These are phyloP conservation scores for Lachnellula cervina DNA, from an alignment of 2,329 filamentous ascomycete genomes.

Conservation along the genomic window DNA sequence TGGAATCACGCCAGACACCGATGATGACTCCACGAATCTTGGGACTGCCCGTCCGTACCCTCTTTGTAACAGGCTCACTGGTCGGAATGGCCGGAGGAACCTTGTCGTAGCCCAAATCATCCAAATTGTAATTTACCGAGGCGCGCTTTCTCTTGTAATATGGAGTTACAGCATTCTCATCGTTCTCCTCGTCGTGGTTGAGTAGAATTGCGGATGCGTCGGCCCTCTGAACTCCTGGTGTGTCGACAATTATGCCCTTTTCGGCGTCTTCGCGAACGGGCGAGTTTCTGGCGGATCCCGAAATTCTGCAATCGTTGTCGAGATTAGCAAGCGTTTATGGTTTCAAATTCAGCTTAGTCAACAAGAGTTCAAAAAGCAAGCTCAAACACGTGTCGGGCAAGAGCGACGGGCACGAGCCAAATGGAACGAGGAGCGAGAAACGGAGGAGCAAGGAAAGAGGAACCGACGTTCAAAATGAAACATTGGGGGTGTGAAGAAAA, in stretches of 20 bases:
- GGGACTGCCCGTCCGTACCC: constrained; percentile 13
- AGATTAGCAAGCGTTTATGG: constrained; percentile 10
- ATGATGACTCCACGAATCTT: constrained; percentile 36
- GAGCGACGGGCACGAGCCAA: neutral
- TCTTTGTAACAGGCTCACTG: constrained; percentile 20
- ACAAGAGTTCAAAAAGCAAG: constrained; percentile 11
- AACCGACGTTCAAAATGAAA: constrained; percentile 5
- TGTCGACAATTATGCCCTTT: constrained; percentile 22
- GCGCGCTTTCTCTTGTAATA: constrained; percentile 54
- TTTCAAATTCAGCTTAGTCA: constrained; percentile 20
- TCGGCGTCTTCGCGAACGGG: constrained; percentile 19
- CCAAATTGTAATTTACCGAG: constrained; percentile 45
- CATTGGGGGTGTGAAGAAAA: constrained; percentile 2
- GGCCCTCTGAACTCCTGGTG: constrained; percentile 13
- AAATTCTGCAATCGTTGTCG: constrained; percentile 8
- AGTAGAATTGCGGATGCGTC: constrained; percentile 18
- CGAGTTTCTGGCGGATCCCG: constrained; percentile 13
- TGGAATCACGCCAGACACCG: constrained; percentile 58
- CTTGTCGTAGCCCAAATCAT: constrained; percentile 39
- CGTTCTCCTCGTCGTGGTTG: constrained; percentile 33
- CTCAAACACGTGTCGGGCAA: constrained; percentile 18
- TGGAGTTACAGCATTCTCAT: constrained; percentile 35
- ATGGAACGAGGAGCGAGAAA: neutral
- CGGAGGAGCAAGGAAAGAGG: neutral
- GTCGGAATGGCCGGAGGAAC: constrained; percentile 10